Evolutionary conservation across 2,329 filamentous ascomycete genomes (phyloP), one percentile per base, ranked within the genome.

Genomic region (Fusarium agapanthi): DNA sequence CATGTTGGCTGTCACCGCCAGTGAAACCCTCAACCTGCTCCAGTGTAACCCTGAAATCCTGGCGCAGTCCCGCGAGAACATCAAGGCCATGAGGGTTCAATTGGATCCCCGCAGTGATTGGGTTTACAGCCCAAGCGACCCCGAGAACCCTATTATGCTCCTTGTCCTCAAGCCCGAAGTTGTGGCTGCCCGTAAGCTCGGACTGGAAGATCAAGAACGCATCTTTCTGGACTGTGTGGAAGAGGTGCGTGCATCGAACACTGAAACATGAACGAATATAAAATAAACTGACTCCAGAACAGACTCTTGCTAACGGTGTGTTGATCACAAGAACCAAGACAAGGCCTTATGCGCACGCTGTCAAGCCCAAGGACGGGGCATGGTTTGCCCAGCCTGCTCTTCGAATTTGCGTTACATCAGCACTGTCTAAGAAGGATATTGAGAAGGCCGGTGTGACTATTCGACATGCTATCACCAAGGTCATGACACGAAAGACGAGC

Each of bases 41-140:
- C 95, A 98, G 82, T 92, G 92, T 45, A 95, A 92, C 79, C 95
- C 95, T 0, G 94, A 97, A 64, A 90, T 97, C 41, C 84, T 98
- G 57, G 84, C 86, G 4, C 91, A 92, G 74, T 89, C 97, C 78
- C 89, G 95, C 58, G 95, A 98, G 75, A 95, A 97, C 78, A 95
- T 95, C 80, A 93, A 91, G 80, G 88, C 90, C 1, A 94, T 99
- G 92, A 90, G 91, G 78, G 90, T 91, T 15, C 95, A 98, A 82
- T 85, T 99, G 40, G 95, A 98, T 77, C 95, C 95, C 7, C 90
- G 95, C 65, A 97, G 95, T 80, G 96, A 99, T 77, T 98, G 95
- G 94, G 90, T 98, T 50, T 86, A 87, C 44, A 96, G 93, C 83
- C 93, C 91, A 10, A 97, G 95, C 80, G 86, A 90, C 1, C 84